Evolutionary conservation across 805 yeast species (phyloP).

Genomic region (Metschnikowia lunata): DNA sequence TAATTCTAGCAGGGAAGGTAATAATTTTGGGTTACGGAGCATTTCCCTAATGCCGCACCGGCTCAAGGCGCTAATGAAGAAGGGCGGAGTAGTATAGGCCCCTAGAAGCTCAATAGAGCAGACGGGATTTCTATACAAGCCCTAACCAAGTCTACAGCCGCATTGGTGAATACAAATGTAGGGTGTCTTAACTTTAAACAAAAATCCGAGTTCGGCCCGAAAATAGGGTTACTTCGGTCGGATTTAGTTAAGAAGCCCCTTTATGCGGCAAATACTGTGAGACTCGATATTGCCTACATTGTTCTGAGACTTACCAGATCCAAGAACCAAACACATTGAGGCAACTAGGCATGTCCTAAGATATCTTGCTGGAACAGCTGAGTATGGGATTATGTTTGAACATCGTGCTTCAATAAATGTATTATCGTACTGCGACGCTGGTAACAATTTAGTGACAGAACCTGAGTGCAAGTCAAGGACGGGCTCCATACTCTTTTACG

Average conservation of each 20-base stretch:
- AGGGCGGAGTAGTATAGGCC: no score
- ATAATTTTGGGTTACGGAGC: no score
- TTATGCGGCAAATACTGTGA: not conserved
- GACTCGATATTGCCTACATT: not conserved
- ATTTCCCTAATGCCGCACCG: no score
- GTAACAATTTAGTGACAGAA: slow-evolving; percentile 1
- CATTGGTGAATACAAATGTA: no score
- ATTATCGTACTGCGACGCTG: not conserved
- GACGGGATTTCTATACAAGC: no score
- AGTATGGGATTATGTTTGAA: not conserved
- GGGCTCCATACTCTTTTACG: not conserved
- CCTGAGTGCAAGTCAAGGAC: slow-evolving; percentile 2
- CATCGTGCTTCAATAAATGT: not conserved
- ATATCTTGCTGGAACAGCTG: not conserved
- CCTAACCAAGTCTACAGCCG: no score
- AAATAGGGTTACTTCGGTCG: no score
- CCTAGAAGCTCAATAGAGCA: no score
- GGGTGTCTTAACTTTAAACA: no score
- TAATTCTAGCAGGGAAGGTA: no score
- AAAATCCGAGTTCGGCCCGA: no score
- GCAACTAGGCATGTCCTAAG: not conserved
- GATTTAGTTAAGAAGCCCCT: not conserved
- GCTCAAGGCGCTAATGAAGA: no score
- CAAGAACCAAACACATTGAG: not conserved
- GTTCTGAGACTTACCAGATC: not conserved